Evolutionary conservation across 805 yeast species (phyloP).

Genomic region (Candida krabiensis): DNA sequence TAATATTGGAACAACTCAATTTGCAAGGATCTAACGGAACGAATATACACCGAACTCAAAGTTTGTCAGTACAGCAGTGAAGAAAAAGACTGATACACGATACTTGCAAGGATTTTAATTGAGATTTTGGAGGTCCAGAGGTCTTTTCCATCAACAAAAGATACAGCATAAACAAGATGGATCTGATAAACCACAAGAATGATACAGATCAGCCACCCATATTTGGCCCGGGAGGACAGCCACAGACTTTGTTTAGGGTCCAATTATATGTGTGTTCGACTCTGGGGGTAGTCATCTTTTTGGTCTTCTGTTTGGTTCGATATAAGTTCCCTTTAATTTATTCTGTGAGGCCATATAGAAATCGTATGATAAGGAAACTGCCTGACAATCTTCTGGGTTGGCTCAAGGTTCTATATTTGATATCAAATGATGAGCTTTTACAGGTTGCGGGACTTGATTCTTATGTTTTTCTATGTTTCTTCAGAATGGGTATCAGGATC

Average conservation of each 20-base stretch:
- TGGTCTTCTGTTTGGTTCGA: constrained; percentile 50
- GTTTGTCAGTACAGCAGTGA: too few species aligned
- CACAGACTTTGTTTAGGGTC: constrained; percentile 57
- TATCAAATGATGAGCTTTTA: constrained; percentile 51
- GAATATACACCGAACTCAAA: too few species aligned
- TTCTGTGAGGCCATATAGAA: constrained; percentile 53
- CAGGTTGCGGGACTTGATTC: constrained; percentile 61
- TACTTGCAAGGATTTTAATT: too few species aligned
- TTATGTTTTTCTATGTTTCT: constrained; percentile 57
- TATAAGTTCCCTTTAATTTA: constrained; percentile 58
- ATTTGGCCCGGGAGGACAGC: constrained; percentile 40
- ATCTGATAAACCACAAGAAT: constrained; percentile 1
- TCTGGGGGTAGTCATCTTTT: constrained; percentile 46
- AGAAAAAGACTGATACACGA: too few species aligned
- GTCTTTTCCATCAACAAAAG: too few species aligned
- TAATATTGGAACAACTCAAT: too few species aligned
- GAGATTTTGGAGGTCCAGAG: too few species aligned
- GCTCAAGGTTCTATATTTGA: constrained; percentile 46
- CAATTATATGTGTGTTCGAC: constrained; percentile 50
- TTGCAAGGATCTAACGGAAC: too few species aligned
- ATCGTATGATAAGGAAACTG: constrained; percentile 41
- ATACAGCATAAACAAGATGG: background rate
- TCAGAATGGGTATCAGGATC: constrained; percentile 53
- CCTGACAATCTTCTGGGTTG: constrained; percentile 54
- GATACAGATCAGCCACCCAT: constrained; percentile 37